Evolutionary conservation across 2,329 filamentous ascomycete genomes (phyloP).

Genomic region (Cercospora sesami): DNA sequence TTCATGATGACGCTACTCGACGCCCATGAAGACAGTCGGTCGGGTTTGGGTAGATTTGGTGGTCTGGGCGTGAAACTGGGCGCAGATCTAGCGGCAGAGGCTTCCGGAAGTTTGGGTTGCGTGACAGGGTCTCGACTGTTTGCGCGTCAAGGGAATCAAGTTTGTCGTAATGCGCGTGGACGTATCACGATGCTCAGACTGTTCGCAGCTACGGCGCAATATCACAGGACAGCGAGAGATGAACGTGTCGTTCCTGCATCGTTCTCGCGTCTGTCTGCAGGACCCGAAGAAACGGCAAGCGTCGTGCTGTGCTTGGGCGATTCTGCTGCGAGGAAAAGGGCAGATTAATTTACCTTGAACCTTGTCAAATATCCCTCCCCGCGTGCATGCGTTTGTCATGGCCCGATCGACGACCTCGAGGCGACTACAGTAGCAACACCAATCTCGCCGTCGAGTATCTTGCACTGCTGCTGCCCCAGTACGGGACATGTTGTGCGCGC

Average conservation of each 20-base stretch:
- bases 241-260: background rate
- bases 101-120: background rate
- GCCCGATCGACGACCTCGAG: background rate
- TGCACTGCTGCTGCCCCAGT: background rate
- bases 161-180: background rate
- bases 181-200: background rate
- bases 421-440: background rate
- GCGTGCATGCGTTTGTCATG: background rate
- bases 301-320: background rate
- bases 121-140: background rate
- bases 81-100: background rate
- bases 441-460: background rate
- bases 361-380: conserved; percentile 11
- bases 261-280: background rate
- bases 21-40: background rate
- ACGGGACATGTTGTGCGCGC: background rate
- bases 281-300: background rate
- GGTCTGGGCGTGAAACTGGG: background rate
- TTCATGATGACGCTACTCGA: background rate
- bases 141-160: background rate
- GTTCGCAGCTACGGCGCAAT: background rate
- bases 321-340: conserved; percentile 6
- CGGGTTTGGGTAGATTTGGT: background rate
- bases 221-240: background rate
- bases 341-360: conserved; percentile 12